phyloP scores from a whole-genome alignment of 2,329 filamentous ascomycete species.

The Pezicula neosporulosa region DNA sequence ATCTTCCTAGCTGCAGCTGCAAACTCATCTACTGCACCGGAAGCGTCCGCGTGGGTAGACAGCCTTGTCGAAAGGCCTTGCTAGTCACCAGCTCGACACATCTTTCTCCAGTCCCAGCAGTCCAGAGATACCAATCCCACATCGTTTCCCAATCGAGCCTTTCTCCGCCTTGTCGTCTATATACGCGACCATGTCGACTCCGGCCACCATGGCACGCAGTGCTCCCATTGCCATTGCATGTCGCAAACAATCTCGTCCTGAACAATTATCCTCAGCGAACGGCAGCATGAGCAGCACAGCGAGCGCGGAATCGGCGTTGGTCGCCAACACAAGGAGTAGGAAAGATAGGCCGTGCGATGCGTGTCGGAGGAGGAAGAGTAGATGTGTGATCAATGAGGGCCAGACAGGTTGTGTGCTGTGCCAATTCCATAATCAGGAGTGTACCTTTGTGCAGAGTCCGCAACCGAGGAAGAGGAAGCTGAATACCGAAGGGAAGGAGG shows the following conservation, averaged over 20 bases:
- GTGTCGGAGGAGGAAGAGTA: conserved; percentile 69
- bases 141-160: background rate
- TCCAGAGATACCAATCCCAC: background rate
- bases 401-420: conserved; percentile 71
- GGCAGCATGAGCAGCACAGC: conserved; percentile 47
- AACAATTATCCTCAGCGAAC: conserved; percentile 27
- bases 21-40: conserved; percentile 12
- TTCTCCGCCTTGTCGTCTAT: conserved; percentile 13
- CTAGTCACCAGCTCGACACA: conserved; percentile 22
- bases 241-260: conserved; percentile 43
- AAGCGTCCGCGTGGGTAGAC: too few species aligned
- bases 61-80: conserved; percentile 8
- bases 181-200: conserved; percentile 40
- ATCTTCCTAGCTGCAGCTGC: conserved; percentile 9
- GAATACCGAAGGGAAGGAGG: conserved; percentile 52
- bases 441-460: conserved; percentile 74
- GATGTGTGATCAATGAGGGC: conserved; percentile 76
- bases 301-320: conserved; percentile 44
- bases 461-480: conserved; percentile 78
- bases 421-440: conserved; percentile 73
- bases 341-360: conserved; percentile 64
- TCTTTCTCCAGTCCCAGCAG: conserved; percentile 11
- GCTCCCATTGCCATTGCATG: conserved; percentile 65
- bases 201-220: conserved; percentile 53
- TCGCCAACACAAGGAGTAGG: conserved; percentile 38